Evolutionary conservation across 108 stramenopile species (phyloP), one percentile per base, ranked within the genome.

Genomic region (Skeletonema costatum): DNA sequence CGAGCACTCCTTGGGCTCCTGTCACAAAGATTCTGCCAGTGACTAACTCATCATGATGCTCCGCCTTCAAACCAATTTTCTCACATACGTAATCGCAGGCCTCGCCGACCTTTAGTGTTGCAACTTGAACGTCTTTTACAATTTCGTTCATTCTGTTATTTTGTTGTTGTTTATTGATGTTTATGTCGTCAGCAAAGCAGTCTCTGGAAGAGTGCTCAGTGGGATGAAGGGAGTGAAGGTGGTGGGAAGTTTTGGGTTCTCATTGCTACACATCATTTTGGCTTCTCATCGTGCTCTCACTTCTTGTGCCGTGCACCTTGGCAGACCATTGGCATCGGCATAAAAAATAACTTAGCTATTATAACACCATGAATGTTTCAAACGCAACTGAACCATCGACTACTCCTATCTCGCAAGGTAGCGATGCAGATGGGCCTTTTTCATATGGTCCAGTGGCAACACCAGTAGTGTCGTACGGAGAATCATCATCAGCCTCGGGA

Each of bases 1-100:
- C 86, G 35, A 87, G 60, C 36, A 82, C 79, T 32, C 86, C 86
- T 21, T 70, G 73, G 14, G 82, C 86, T 21, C 68, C 61, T 3
- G 86, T 87, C 8, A 87, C 56, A 62, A 83, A 78, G 25, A 76
- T 64, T n/a, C 51, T 68, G 21, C 70, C 70, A 17, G 61, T 29
- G 2, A 56, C 53, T 7, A 56, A 5, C 3, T 56, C 53, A 10
- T 56, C n/a, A 2, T 56, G 53, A 25, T 56, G 53, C 21, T 56
- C 21, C 7, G 29, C 21, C 25, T 56, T 56, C 25, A 56, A 7
- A 25, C 53, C 53, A 9, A 56, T 25, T 25, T 8, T 25, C 6
- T 29, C 53, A 2, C 53, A 25, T 21, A 56, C 6, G 9, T n/a
- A 25, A 25, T 56, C 53, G 9, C 53, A 21, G 9, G 25, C 53